A percentile compares a stretch with the other conserved stretches of the same genome.
Conservation (phyloP, 495 filamentous ascomycete species). For the Xeromyces bisporus region DNA sequence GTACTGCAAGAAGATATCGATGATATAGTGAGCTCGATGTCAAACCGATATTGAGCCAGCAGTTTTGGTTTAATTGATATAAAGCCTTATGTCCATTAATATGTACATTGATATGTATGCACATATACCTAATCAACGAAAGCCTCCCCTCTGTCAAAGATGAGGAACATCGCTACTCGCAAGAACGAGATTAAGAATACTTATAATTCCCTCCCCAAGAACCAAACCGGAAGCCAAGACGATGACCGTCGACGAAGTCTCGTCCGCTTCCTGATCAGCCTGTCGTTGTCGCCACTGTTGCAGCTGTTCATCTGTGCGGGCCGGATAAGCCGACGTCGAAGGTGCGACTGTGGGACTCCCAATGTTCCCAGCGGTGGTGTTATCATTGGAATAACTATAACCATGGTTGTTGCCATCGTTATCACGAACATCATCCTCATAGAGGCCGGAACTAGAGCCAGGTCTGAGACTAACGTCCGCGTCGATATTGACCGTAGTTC, state of each 20-base stretch:
- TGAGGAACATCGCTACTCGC: conserved; percentile 68
- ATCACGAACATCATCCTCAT: too few species aligned
- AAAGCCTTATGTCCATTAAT: too few species aligned
- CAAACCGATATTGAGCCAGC: too few species aligned
- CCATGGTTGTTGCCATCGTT: background rate
- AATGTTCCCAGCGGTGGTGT: background rate
- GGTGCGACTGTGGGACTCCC: conserved; percentile 1
- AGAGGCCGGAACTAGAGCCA: too few species aligned
- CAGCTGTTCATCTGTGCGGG: conserved; percentile 10
- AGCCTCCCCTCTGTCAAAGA: conserved; percentile 33
- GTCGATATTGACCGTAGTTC: conserved; percentile 9
- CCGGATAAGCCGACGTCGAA: too few species aligned
- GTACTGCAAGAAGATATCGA: too few species aligned
- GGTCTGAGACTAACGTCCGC: conserved; percentile 24
- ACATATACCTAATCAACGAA: background rate
- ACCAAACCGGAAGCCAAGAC: conserved; percentile 65
- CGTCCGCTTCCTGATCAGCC: conserved; percentile 18
- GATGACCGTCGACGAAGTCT: conserved; percentile 37
- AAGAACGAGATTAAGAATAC: conserved; percentile 76
- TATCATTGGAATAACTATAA: background rate
- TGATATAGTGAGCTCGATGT: too few species aligned
- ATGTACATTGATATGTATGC: too few species aligned
- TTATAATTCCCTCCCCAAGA: conserved; percentile 83
- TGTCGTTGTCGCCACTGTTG: background rate
- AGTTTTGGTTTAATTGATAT: too few species aligned